phyloP scores from a whole-genome alignment of 1,284 basidiomycete genomes.

The Puccinia triticina region DNA sequence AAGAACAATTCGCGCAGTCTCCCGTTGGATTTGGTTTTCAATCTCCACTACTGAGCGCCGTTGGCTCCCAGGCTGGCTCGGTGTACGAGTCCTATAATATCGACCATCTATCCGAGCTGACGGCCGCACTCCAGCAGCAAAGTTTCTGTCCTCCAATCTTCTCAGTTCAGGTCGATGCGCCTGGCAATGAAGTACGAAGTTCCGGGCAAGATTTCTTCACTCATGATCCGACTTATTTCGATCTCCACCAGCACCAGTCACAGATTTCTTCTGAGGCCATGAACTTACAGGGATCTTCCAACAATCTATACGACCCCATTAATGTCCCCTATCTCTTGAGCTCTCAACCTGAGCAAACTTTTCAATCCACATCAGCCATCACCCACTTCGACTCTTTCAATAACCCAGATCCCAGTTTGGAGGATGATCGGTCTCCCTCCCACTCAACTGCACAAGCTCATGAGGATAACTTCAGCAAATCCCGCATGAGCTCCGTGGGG shows the following conservation, averaged over 20 bases:
- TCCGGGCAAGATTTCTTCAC: background rate
- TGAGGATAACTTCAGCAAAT: background rate
- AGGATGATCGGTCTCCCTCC: background rate
- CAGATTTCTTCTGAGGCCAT: background rate
- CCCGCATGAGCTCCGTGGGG: background rate
- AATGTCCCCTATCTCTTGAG: slow-evolving; percentile 5
- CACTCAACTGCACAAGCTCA: background rate
- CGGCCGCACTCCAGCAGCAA: slow-evolving; percentile 24
- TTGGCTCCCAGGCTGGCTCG: background rate
- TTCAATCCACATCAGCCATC: background rate
- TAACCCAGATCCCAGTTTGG: too few relatives aligned
- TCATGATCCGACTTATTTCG: background rate
- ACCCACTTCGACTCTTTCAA: background rate
- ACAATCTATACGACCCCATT: slow-evolving; percentile 7
- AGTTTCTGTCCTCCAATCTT: slow-evolving; percentile 27
- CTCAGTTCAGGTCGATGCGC: slow-evolving; percentile 27
- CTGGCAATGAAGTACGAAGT: background rate
- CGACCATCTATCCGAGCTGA: slow-evolving; percentile 20
- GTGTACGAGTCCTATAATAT: slow-evolving; percentile 4
- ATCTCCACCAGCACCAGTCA: slow-evolving; percentile 1
- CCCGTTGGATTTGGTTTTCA: background rate
- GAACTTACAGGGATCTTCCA: background rate
- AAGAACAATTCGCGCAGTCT: background rate
- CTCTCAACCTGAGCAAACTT: background rate
- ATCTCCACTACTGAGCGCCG: background rate